phyloP scores from a whole-genome alignment of 2,329 filamentous ascomycete genomes.

The Penicillium frequentans region DNA sequence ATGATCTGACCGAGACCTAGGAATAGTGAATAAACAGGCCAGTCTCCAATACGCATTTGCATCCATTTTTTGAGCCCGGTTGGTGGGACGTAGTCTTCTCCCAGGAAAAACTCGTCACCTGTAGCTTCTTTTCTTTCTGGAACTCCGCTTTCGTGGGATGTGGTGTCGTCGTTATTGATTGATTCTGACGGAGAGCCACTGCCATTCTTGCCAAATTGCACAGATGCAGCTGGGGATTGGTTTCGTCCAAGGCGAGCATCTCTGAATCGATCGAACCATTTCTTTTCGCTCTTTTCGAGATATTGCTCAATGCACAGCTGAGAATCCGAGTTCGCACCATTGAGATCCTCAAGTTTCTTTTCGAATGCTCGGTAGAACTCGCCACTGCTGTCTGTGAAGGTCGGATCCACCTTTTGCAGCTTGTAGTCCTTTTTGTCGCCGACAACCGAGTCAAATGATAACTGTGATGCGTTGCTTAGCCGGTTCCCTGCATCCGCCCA shows the following conservation, averaged over 20 bases:
- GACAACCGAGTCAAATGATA: slow-evolving; percentile 59
- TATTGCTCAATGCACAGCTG: slow-evolving; percentile 66
- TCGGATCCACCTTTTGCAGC: slow-evolving; percentile 66
- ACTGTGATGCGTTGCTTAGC: slow-evolving; percentile 45
- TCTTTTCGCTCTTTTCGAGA: slow-evolving; percentile 64
- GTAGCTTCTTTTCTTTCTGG: slow-evolving; percentile 35
- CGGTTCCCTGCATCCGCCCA: slow-evolving; percentile 33
- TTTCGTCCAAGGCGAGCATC: slow-evolving; percentile 58
- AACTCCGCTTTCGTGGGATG: slow-evolving; percentile 32
- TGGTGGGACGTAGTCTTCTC: slow-evolving; percentile 57
- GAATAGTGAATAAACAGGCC: slow-evolving; percentile 63
- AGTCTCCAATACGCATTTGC: slow-evolving; percentile 60
- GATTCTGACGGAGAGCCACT: slow-evolving; percentile 37
- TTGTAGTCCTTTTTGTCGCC: slow-evolving; percentile 63
- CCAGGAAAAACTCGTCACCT: slow-evolving; percentile 58
- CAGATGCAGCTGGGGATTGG: slow-evolving; percentile 40
- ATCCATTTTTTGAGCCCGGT: slow-evolving; percentile 57
- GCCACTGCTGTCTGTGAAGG: slow-evolving; percentile 65
- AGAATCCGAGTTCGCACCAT: slow-evolving; percentile 57
- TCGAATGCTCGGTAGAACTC: slow-evolving; percentile 62
- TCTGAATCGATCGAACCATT: slow-evolving; percentile 63
- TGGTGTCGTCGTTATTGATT: slow-evolving; percentile 41
- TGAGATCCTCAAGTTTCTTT: slow-evolving; percentile 56
- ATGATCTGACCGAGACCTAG: slow-evolving; percentile 64
- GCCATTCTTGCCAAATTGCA: slow-evolving; percentile 32